Conservation (phyloP, 257 asterid genomes). For the Perilla frutescens region DNA sequence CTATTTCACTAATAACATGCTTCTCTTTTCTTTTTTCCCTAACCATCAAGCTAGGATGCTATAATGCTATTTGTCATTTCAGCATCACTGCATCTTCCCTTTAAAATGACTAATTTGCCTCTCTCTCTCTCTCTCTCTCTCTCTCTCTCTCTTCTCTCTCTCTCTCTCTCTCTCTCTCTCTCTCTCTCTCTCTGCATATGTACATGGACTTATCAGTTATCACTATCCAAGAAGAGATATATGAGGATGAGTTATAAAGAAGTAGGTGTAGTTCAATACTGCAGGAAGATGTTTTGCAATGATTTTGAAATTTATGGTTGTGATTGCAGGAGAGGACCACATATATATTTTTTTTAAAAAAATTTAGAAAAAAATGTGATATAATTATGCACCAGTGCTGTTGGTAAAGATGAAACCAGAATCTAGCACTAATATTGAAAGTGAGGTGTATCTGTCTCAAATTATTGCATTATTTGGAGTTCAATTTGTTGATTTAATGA, state of each 20-base stretch:
- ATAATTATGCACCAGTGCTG: conserved; percentile 21
- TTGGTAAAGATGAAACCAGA: conserved; percentile 34
- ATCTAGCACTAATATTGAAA: conserved; percentile 21
- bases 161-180: conserved; percentile 11
- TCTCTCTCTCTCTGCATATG: background rate
- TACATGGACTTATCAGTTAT: conserved; percentile 25
- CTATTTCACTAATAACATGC: conserved; percentile 35
- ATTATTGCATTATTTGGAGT: background rate
- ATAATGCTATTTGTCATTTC: background rate
- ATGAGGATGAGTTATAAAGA: background rate
- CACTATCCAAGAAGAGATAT: conserved; percentile 24
- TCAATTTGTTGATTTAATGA: background rate
- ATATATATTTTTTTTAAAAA: background rate
- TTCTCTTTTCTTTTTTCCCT: background rate
- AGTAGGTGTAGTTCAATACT: background rate
- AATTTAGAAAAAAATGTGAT: background rate
- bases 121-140: conserved; percentile 17
- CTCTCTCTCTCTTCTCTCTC: background rate
- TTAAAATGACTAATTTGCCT: too few species aligned
- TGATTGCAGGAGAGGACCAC: conserved; percentile 34
- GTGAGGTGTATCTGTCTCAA: background rate
- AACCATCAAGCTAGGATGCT: conserved; percentile 12
- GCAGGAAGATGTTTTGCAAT: conserved; percentile 1
- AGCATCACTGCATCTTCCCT: background rate
- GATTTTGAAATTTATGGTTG: conserved; percentile 22